Evolutionary conservation across 495 filamentous ascomycete species (phyloP).

Genomic region (Podospora australis): DNA sequence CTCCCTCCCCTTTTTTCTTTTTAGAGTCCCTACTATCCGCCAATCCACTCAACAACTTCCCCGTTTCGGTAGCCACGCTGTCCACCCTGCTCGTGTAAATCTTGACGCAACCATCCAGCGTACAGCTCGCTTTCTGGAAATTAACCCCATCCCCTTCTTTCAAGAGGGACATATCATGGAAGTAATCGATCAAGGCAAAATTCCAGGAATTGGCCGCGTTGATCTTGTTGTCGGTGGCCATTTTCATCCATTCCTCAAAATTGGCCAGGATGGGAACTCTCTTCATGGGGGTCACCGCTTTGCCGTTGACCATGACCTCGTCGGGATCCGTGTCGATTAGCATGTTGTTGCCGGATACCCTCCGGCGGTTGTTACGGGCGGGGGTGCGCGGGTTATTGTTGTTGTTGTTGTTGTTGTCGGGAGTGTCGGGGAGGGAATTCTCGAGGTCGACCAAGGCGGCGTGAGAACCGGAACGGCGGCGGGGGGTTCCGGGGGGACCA

Average conservation of each 20-base stretch:
- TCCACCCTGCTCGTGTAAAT: slow-evolving; percentile 98
- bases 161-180: slow-evolving; percentile 96
- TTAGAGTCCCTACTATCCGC: slow-evolving; percentile 85
- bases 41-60: slow-evolving; percentile 87
- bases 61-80: slow-evolving; percentile 95
- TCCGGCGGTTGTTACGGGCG: slow-evolving; percentile 40
- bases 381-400: slow-evolving; percentile 55
- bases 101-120: slow-evolving; percentile 96
- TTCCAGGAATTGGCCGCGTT: slow-evolving; percentile 99
- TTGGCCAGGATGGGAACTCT: slow-evolving; percentile 92
- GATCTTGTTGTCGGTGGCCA: slow-evolving; percentile 99
- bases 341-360: slow-evolving; percentile 48
- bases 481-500: slow-evolving; percentile 51
- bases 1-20: slow-evolving; percentile 51
- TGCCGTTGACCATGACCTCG: slow-evolving; percentile 52
- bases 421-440: slow-evolving; percentile 45
- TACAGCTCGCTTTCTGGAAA: slow-evolving; percentile 98
- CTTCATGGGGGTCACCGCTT: slow-evolving; percentile 89
- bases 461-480: slow-evolving; percentile 43
- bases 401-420: slow-evolving; percentile 28
- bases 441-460: slow-evolving; percentile 54
- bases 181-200: slow-evolving; percentile 98
- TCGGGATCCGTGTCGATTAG: slow-evolving; percentile 51
- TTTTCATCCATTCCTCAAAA: slow-evolving; percentile 99
- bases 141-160: slow-evolving; percentile 97